These are phyloP conservation scores for Hylodesmum podocarpum DNA, from an alignment of 306 rosid species.

Conservation along the genomic window DNA sequence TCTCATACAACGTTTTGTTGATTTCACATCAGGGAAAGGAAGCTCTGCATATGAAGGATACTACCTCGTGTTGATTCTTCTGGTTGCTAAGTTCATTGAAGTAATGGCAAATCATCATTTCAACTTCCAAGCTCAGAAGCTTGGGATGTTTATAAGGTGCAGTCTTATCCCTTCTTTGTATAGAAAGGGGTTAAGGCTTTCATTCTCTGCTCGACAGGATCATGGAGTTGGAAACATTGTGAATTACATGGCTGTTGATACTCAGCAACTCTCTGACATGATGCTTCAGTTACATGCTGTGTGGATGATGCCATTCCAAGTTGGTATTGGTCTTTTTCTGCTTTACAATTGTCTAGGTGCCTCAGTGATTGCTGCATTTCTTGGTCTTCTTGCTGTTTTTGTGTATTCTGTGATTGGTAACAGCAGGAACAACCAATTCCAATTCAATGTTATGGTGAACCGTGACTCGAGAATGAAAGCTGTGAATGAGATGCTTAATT, in stretches of 20 bases:
- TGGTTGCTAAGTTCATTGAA: slow-evolving; percentile 62
- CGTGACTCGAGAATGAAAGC: slow-evolving; percentile 85
- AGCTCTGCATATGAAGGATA: slow-evolving; percentile 67
- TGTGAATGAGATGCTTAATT: slow-evolving; percentile 73
- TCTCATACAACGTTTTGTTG: slow-evolving; percentile 66
- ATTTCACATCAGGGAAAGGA: slow-evolving; percentile 66
- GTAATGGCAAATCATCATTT: slow-evolving; percentile 63
- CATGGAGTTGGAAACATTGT: slow-evolving; percentile 82
- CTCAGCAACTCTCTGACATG: slow-evolving; percentile 80
- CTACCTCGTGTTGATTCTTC: slow-evolving; percentile 59
- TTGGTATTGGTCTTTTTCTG: slow-evolving; percentile 47
- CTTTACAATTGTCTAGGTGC: slow-evolving; percentile 56
- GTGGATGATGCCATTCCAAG: slow-evolving; percentile 78
- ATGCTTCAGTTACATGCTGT: slow-evolving; percentile 66
- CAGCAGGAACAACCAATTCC: slow-evolving; percentile 44
- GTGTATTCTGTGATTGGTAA: slow-evolving; percentile 40
- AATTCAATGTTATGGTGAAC: slow-evolving; percentile 55
- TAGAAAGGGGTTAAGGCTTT: slow-evolving; percentile 61
- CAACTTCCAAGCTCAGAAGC: slow-evolving; percentile 62
- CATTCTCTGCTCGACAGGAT: slow-evolving; percentile 61
- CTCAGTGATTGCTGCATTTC: slow-evolving; percentile 38
- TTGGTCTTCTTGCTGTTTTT: slow-evolving; percentile 44
- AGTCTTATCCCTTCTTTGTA: slow-evolving; percentile 63
- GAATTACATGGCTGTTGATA: slow-evolving; percentile 86
- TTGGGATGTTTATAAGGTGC: slow-evolving; percentile 68